Conservation (phyloP, 306 rosid species). For the Cucurbita ficifolia region DNA sequence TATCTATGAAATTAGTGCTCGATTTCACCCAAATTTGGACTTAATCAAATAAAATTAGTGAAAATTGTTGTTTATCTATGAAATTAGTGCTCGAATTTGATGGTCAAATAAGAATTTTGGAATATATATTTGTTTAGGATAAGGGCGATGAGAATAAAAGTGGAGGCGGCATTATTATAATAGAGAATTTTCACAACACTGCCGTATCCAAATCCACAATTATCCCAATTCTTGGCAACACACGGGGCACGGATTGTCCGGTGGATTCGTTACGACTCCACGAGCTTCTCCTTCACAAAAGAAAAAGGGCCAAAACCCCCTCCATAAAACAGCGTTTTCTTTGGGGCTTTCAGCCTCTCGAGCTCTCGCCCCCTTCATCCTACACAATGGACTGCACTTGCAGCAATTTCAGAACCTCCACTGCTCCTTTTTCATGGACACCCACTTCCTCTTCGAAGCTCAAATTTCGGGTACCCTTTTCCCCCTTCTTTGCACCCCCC, state of each 20-base stretch:
- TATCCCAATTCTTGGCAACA: neutral
- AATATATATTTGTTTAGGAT: too few relatives aligned
- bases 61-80: too few relatives aligned
- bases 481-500: neutral
- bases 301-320: neutral
- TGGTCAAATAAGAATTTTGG: neutral
- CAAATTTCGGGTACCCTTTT: slow-evolving; percentile 28
- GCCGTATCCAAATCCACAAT: neutral
- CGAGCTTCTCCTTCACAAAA: slow-evolving; percentile 3
- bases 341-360: neutral
- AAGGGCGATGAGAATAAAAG: neutral
- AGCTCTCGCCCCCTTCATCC: neutral
- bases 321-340: neutral
- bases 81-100: too few relatives aligned
- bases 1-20: too few relatives aligned
- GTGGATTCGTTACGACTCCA: neutral
- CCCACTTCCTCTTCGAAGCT: slow-evolving; percentile 27
- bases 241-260: neutral
- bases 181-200: neutral
- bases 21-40: too few relatives aligned
- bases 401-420: slow-evolving; percentile 44
- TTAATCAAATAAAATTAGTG: too few relatives aligned
- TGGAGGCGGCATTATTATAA: neutral
- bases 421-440: slow-evolving; percentile 33
- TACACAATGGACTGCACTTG: slow-evolving; percentile 40